Conservation (phyloP, 148 eudicot genomes). For the Bassia scoparia region DNA sequence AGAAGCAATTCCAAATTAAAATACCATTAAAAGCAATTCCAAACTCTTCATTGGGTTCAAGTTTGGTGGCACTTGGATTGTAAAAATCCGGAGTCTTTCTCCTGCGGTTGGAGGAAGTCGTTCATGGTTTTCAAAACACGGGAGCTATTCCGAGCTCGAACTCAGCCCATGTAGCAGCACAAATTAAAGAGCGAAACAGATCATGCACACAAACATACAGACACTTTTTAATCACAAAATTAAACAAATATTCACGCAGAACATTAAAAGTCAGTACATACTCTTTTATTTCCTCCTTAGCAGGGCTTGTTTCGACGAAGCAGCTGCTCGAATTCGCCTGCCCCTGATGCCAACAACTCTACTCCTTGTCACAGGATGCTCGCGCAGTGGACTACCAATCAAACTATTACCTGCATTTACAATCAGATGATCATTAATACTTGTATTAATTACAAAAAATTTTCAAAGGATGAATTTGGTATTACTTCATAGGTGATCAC, state of each 20-base stretch:
- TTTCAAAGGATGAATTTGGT: neutral
- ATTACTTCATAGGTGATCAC: neutral
- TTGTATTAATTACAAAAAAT: neutral
- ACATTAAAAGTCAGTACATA: slow-evolving; percentile 23
- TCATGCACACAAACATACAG: slow-evolving; percentile 1
- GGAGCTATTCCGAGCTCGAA: slow-evolving; percentile 85
- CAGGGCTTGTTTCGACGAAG: slow-evolving; percentile 46
- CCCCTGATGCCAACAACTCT: slow-evolving; percentile 19
- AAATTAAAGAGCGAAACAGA: slow-evolving; percentile 35
- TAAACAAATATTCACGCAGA: neutral
- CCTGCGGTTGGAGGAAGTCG: slow-evolving; percentile 88
- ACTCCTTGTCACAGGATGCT: slow-evolving; percentile 28
- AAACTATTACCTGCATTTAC: slow-evolving; percentile 42
- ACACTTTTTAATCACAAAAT: no score
- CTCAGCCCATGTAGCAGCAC: slow-evolving; percentile 78
- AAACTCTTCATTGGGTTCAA: slow-evolving; percentile 63
- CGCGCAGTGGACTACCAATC: slow-evolving; percentile 36
- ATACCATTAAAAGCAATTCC: slow-evolving; percentile 90
- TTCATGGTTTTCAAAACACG: slow-evolving; percentile 93
- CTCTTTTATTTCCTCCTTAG: slow-evolving; percentile 61
- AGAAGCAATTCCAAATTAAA: neutral
- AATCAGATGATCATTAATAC: neutral
- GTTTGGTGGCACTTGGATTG: slow-evolving; percentile 77
- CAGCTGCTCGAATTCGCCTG: slow-evolving; percentile 40
- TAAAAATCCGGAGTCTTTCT: slow-evolving; percentile 65